These are phyloP conservation scores for Candida sonorensis DNA, from an alignment of 805 yeast species.

Conservation along the genomic window DNA sequence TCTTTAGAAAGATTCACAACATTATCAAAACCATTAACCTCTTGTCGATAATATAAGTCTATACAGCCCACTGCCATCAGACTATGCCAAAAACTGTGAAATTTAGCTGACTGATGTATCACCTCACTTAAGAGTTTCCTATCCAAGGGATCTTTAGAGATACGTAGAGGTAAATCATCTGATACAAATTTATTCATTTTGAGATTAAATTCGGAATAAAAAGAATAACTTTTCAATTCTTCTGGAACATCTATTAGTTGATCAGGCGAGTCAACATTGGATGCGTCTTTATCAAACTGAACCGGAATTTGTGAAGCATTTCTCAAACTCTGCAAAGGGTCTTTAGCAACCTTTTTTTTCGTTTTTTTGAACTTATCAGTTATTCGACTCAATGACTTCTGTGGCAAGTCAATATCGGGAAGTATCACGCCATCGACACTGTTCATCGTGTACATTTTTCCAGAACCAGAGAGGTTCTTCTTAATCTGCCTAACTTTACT, in stretches of 20 bases:
- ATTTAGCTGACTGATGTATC: constrained; percentile 7
- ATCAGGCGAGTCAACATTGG: no score
- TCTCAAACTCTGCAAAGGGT: no score
- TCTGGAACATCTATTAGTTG: constrained; percentile 6
- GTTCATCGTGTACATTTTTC: no score
- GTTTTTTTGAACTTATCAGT: no score
- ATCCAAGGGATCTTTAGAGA: constrained; percentile 11
- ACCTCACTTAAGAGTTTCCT: constrained; percentile 7
- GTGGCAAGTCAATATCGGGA: no score
- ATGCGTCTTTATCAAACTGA: no score
- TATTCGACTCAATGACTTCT: no score
- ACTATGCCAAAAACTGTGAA: constrained; percentile 16
- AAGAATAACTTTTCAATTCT: constrained; percentile 13
- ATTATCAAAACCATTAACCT: constrained; percentile 14
- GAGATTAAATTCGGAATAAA: constrained; percentile 10
- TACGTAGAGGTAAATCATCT: constrained; percentile 13
- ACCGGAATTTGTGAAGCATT: no score
- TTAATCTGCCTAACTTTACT: no score
- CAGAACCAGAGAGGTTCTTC: no score
- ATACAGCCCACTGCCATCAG: constrained; percentile 13
- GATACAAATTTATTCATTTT: constrained; percentile 11
- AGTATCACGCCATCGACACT: no score
- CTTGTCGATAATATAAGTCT: constrained; percentile 18
- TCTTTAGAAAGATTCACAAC: constrained; percentile 11
- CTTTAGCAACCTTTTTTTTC: no score